Base-by-base conservation (phyloP, 176 grass and related monocot genomes). In the Poa annua region DNA sequence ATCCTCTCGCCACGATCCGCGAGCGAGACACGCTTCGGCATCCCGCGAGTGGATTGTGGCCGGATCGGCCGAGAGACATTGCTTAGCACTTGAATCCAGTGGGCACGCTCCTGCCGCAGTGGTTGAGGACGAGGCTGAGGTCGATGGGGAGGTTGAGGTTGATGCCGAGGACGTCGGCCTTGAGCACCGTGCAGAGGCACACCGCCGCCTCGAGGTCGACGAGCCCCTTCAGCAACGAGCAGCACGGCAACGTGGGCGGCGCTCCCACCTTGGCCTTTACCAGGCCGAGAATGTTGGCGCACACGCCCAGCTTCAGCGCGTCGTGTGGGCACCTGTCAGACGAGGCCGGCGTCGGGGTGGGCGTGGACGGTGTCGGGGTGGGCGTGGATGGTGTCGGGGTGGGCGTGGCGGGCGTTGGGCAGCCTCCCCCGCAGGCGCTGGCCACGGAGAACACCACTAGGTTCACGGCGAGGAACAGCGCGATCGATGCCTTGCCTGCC, bases 111-210 rank as follows among this genome's bases (percentile, higher is more conserved):
- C 13, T 89, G 54, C 90, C 86, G 80, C 90, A 92, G 90, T 83
- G 9, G 90, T 92, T 92, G 75, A 92, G 56, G 80, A 92, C 66
- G 68, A 92, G 55, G 76, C 90, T 92, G 83, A 92, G 90, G 45
- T 88, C 71, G 80, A 92, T 3, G 35, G 90, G 86, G 39, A 92
- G 78, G 69, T 84, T 89, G 25, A 92, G 86, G 0, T 56, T 34
- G 79, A 86, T 44, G 68, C 79, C 87, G 3, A 92, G 86, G 80
- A 92, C 8, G 6, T 81, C 55, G 67, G 78, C 90, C 72, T 75
- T 94, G 86, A 97, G 77, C 19, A 85, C 91, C 41, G 95, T 97
- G 86, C 95, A 97, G 62, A 97, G 85, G 87, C 95, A 97, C 9
- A 91, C 75, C 1, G 95, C 95, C 9, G 90, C 92, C 86, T 97